Base-by-base conservation (phyloP, 306 rosid species). In the Pterocarpus santalinus region DNA sequence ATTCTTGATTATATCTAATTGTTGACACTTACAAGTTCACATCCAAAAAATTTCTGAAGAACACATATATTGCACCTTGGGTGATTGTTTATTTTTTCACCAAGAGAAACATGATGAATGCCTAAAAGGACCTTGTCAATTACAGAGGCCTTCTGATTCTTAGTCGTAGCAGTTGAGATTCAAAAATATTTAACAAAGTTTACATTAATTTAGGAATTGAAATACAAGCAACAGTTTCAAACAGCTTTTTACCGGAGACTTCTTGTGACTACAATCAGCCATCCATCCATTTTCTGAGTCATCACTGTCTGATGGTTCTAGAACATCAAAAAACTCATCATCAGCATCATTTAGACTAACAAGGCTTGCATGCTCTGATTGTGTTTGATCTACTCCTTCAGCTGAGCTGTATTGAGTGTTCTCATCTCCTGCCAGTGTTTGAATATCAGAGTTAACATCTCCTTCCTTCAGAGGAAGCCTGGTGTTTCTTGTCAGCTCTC, bases 281-380 rank as follows among this genome's bases (percentile, higher is more conserved):
- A 85, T 51, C 98, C 97, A 75, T 89, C 90, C 95, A 90, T 90
- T 80, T 83, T 79, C 99, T 52, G 83, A 87, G 12, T 85, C 88
- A 49, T 87, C 91, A 68, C 34, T 72, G 65, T 93, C 95, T 51
- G 89, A 60, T 76, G 96, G 92, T 66, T 93, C 99, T 51, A 80
- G 91, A 88, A 93, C 97, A 85, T 95, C 99, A 73, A 86, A 95
- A 84, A 95, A 95, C 82, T 94, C 94, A 80, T 91, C 94, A 76
- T 88, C 94, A 16, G 85, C 85, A 81, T 88, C 87, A 74, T 83
- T 88, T 82, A 86, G 77, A 76, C 86, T 35, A 74, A 81, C 89
- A 74, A 88, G 88, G 76, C 76, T 70, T 17, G 86, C 82, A 81
- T 88, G 89, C 77, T 88, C 89, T 16, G 91, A 70, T 77, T 75